Percentiles rank a stretch among this genome's conserved stretches.
Conservation (phyloP, 768 basidiomycete genomes). For the Xanthoconium stramineum region DNA sequence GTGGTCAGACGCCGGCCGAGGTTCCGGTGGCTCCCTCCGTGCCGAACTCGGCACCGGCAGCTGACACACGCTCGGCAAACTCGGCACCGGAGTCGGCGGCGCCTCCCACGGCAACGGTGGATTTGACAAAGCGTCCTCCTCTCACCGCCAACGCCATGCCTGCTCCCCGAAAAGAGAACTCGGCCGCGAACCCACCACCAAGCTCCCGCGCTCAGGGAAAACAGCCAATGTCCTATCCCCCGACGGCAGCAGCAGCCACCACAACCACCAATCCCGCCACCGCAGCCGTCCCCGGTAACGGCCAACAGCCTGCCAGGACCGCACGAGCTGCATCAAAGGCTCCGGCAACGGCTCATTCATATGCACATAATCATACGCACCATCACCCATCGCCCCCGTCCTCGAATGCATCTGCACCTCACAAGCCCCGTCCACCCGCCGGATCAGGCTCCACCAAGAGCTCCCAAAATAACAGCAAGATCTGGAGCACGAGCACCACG, state of each 20-base stretch:
- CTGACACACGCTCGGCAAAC: slow-evolving; percentile 22
- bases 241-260: slow-evolving; percentile 18
- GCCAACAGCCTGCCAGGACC: slow-evolving; percentile 34
- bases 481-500: slow-evolving; percentile 89
- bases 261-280: slow-evolving; percentile 36
- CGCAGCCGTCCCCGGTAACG: slow-evolving; percentile 24
- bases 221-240: slow-evolving; percentile 80
- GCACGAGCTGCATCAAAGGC: slow-evolving; percentile 57
- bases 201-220: slow-evolving; percentile 88
- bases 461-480: slow-evolving; percentile 63
- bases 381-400: slow-evolving; percentile 50
- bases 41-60: slow-evolving; percentile 26
- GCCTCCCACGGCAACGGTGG: slow-evolving; percentile 32
- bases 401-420: slow-evolving; percentile 32
- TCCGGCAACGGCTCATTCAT: slow-evolving; percentile 50
- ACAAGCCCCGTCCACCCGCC: slow-evolving; percentile 31
- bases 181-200: slow-evolving; percentile 46
- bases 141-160: slow-evolving; percentile 42
- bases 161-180: slow-evolving; percentile 39
- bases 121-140: slow-evolving; percentile 39
- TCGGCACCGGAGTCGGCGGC: slow-evolving; percentile 33
- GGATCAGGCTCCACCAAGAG: slow-evolving; percentile 23
- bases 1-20: slow-evolving; percentile 20
- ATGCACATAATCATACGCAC: slow-evolving; percentile 47
- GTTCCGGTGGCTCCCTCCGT: slow-evolving; percentile 25